Evolutionary conservation across 2,329 filamentous ascomycete genomes (phyloP), one percentile per base, ranked within the genome.

Genomic region (Cladosporium sphaerospermum): DNA sequence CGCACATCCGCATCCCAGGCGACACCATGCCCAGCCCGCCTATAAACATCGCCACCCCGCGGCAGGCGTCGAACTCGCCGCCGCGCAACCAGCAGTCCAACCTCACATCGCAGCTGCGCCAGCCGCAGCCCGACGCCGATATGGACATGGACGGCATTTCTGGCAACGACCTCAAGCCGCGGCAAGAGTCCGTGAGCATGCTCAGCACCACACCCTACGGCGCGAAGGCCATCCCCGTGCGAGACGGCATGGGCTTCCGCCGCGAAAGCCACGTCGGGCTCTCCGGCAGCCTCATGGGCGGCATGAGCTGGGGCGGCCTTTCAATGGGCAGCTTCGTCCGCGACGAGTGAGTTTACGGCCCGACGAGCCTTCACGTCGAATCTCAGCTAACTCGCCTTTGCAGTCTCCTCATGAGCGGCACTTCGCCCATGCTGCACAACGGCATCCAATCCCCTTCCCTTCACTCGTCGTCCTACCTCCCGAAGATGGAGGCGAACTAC

Each of bases 291-390:
- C 71, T 84, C 56, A 75, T 80, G 48, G 86, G 84, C 59, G 91
- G 92, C 63, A 90, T 96, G 85, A 96, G 91, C 72, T 99, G 92
- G 91, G 92, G 92, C 67, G 92, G 91, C 60, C 83, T 96, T 56
- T 97, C 92, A 8, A 89, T 97, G 60, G 92, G 92, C 58, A 97
- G 92, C 67, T 97, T 95, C 78, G 93, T 99, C 71, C 82, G 89
- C 71, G 92, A 99, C 75, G 93, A 99, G 93, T 99, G 83, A 83
- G 92, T 85, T 49, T 7, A 28, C 23, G 23, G 7, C 23, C 23
- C 23, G 23, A 5, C 23, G 23, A 28, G 23, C 23, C 23, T 28
- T 28, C 23, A 28, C 23, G 7, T 28, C 23, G 23, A 28, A 28
- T 28, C 7, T 53, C 43, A 47, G 43, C 43, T 54, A 37, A 59